phyloP scores from a whole-genome alignment of 139 green algal genomes.

The Spirogloea muscicola region DNA sequence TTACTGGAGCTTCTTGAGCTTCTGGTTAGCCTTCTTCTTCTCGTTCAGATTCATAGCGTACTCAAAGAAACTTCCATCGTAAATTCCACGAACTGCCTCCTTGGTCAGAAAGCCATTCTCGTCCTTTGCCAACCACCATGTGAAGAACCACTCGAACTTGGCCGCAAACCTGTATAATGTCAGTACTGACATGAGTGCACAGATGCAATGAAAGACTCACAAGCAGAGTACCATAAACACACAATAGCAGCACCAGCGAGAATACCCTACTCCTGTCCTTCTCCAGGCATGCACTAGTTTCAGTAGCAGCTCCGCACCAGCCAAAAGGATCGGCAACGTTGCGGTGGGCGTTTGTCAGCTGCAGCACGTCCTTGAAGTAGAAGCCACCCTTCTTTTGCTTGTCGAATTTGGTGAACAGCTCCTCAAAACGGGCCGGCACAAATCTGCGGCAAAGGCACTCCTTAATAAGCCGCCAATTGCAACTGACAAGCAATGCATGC shows the following conservation, averaged over 20 bases:
- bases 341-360: conserved; percentile 29
- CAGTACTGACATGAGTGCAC: too few relatives aligned
- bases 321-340: conserved; percentile 43
- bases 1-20: too few relatives aligned
- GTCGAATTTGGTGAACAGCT: conserved; percentile 49
- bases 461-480: too few relatives aligned
- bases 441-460: conserved; percentile 31
- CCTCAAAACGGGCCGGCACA: conserved; percentile 48
- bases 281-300: too few relatives aligned
- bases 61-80: conserved; percentile 42
- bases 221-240: not conserved
- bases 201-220: not conserved
- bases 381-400: conserved; percentile 26
- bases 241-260: not conserved
- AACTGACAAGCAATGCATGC: too few relatives aligned
- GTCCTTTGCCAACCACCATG: conserved; percentile 26
- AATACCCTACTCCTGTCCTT: too few relatives aligned
- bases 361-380: conserved; percentile 38
- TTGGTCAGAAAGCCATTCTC: conserved; percentile 31
- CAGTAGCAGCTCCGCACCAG: too few relatives aligned
- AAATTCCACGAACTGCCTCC: conserved; percentile 40
- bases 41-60: too few relatives aligned
- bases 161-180: conserved; percentile 36
- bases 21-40: conserved; percentile 20
- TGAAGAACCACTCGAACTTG: conserved; percentile 44